Conservation (phyloP, 2,329 filamentous ascomycete genomes). For the Neonectria punicea region DNA sequence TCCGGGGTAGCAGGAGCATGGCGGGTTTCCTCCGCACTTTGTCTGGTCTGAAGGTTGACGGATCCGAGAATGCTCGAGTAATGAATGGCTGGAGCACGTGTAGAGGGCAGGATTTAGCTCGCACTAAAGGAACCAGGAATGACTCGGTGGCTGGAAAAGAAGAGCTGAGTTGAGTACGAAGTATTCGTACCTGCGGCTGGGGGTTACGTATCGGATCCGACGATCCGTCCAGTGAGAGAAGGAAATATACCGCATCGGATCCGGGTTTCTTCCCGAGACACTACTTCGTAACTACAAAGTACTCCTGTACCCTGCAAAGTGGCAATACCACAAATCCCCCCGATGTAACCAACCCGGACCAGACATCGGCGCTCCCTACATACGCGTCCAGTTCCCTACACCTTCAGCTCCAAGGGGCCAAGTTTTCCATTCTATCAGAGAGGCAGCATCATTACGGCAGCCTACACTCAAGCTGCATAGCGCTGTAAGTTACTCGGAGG, state of each 20-base stretch:
- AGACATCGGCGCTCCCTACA: too few relatives aligned
- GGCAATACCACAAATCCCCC: too few relatives aligned
- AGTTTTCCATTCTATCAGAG: background rate
- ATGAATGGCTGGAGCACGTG: too few relatives aligned
- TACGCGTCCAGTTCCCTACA: too few relatives aligned
- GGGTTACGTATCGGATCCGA: constrained; percentile 36
- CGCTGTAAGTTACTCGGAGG: background rate
- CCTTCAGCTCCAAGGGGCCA: background rate
- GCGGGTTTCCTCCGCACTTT: constrained; percentile 13
- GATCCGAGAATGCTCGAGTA: constrained; percentile 30
- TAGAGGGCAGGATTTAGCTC: too few relatives aligned
- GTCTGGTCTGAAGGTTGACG: constrained; percentile 10
- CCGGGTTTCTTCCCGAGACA: background rate
- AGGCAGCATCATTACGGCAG: background rate
- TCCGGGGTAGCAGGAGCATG: background rate
- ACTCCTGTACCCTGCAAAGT: too few relatives aligned
- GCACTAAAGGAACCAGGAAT: background rate
- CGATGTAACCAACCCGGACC: too few relatives aligned
- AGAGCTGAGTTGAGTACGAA: background rate
- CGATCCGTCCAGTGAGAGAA: constrained; percentile 8
- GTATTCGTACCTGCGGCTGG: background rate
- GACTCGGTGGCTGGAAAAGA: background rate
- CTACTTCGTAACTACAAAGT: too few relatives aligned
- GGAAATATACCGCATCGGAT: background rate
- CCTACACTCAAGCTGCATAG: background rate